These are phyloP conservation scores for Venturia aucupariae DNA, from an alignment of 2,329 filamentous ascomycete genomes.

Conservation along the genomic window DNA sequence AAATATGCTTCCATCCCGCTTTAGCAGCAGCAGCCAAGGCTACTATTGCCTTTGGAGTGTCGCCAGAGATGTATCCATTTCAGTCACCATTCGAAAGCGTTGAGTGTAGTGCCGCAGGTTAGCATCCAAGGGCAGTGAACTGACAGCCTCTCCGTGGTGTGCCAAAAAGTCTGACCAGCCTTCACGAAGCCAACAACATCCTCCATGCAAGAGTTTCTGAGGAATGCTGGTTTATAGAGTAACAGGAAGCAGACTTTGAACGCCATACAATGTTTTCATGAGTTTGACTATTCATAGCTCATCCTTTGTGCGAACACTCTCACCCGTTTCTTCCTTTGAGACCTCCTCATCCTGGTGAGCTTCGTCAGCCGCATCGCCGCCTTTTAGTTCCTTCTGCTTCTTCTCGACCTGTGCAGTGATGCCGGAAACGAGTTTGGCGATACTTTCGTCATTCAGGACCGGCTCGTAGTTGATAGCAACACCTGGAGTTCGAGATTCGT, in stretches of 20 bases:
- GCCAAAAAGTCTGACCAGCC: too few relatives aligned
- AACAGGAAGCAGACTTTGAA: neutral
- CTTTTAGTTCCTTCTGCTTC: neutral
- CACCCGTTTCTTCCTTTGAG: neutral
- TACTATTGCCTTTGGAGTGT: too few relatives aligned
- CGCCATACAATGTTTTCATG: neutral
- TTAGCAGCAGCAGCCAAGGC: too few relatives aligned
- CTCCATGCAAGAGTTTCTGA: too few relatives aligned
- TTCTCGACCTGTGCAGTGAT: neutral
- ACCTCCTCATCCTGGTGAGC: neutral
- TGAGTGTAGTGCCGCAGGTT: too few relatives aligned
- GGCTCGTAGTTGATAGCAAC: neutral
- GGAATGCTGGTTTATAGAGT: too few relatives aligned
- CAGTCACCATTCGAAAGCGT: too few relatives aligned
- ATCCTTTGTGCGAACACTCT: neutral
- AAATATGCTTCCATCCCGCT: too few relatives aligned
- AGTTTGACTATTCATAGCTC: slow-evolving; percentile 3
- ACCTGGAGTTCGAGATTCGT: slow-evolving; percentile 5
- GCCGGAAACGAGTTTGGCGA: neutral
- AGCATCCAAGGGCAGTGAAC: too few relatives aligned
- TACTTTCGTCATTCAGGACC: neutral
- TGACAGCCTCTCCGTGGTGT: too few relatives aligned
- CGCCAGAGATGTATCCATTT: too few relatives aligned
- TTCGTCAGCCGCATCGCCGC: neutral
- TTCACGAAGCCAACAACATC: too few relatives aligned